Evolutionary conservation across 192 early-diverging fungal species (phyloP).

Genomic region (Backusella morwellensis): DNA sequence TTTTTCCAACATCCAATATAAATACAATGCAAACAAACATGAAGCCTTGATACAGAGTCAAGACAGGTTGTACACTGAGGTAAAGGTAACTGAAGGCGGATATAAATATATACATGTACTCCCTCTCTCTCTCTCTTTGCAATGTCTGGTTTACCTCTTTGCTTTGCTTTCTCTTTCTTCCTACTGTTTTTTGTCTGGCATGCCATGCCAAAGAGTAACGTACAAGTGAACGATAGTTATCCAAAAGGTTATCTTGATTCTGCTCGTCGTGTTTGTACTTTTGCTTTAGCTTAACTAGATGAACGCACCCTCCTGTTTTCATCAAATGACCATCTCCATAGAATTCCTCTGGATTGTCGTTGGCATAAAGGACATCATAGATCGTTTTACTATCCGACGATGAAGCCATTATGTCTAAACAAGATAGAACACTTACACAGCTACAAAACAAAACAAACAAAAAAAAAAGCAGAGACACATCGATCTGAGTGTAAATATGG

Average conservation of each 20-base stretch:
- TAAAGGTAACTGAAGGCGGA: constrained; percentile 40
- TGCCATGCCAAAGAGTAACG: constrained; percentile 19
- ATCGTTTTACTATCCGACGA: constrained; percentile 14
- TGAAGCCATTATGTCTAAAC: background rate
- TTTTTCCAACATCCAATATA: constrained; percentile 75
- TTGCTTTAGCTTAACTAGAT: constrained; percentile 19
- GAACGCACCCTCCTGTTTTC: constrained; percentile 15
- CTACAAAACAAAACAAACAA: background rate
- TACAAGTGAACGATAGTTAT: constrained; percentile 16
- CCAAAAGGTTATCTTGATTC: constrained; percentile 11
- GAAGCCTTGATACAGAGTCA: constrained; percentile 60
- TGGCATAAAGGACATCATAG: constrained; percentile 25
- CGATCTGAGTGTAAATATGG: background rate
- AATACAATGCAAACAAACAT: constrained; percentile 84
- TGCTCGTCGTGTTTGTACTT: background rate
- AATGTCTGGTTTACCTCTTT: constrained; percentile 1
- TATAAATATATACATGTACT: background rate
- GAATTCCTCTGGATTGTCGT: constrained; percentile 20
- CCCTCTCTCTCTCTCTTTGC: background rate
- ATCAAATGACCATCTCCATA: constrained; percentile 9
- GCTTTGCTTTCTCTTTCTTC: constrained; percentile 1
- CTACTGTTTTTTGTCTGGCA: constrained; percentile 1
- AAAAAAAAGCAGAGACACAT: background rate
- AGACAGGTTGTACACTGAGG: constrained; percentile 58
- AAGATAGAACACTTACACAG: background rate